Evolutionary conservation across 805 yeast species (phyloP).

Genomic region (Lipomyces mesembrius): DNA sequence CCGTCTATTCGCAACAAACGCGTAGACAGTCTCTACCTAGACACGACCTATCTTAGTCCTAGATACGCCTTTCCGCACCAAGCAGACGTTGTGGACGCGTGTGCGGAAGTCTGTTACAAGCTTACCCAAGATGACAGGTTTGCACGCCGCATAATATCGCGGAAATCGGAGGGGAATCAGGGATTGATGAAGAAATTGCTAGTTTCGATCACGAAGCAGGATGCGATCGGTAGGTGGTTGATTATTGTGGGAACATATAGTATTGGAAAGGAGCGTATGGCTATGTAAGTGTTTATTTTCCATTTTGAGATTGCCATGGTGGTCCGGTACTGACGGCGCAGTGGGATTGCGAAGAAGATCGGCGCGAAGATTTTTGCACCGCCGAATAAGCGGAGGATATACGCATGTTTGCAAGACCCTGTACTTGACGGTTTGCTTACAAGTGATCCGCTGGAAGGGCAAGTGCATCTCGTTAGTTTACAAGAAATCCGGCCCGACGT

Average conservation of each 20-base stretch:
- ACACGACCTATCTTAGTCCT: constrained; percentile 87
- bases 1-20: constrained; percentile 39
- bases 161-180: neutral
- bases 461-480: constrained; percentile 78
- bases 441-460: constrained; percentile 53
- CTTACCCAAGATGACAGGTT: constrained; percentile 42
- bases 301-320: neutral
- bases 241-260: constrained; percentile 84
- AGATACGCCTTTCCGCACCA: constrained; percentile 79
- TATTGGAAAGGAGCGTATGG: constrained; percentile 90
- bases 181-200: constrained; percentile 10
- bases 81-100: constrained; percentile 61
- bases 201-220: constrained; percentile 15
- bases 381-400: constrained; percentile 53
- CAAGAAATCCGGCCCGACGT: constrained; percentile 51
- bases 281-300: constrained; percentile 50
- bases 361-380: constrained; percentile 51
- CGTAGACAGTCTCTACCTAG: constrained; percentile 74
- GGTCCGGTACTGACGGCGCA: constrained; percentile 1
- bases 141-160: neutral
- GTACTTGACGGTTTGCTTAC: constrained; percentile 50
- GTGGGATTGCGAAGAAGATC: constrained; percentile 45
- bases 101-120: constrained; percentile 58
- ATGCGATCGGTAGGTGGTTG: constrained; percentile 49
- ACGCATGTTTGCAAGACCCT: constrained; percentile 53